phyloP scores from a whole-genome alignment of 2,329 filamentous ascomycete species.

The Drechslerella stenobrocha region DNA sequence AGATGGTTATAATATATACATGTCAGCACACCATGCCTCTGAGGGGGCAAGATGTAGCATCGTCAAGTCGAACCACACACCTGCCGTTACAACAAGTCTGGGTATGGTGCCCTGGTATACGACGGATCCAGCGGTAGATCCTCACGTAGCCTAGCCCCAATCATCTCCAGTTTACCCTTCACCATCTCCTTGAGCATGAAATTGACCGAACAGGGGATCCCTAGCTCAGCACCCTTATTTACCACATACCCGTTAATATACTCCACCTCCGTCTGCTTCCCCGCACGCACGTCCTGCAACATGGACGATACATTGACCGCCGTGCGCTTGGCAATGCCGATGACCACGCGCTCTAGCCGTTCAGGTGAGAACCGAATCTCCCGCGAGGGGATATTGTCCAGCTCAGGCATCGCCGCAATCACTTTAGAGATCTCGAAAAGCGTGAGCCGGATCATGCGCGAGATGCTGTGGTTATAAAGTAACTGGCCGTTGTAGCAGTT shows the following conservation, averaged over 20 bases:
- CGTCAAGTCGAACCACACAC: conserved; percentile 1
- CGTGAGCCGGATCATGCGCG: conserved; percentile 69
- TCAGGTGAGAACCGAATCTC: conserved; percentile 50
- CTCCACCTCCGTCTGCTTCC: conserved; percentile 72
- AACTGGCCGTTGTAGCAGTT: conserved; percentile 75
- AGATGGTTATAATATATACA: no score
- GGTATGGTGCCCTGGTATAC: not conserved
- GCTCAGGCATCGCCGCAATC: conserved; percentile 73
- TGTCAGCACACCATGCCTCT: no score
- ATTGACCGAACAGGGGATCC: conserved; percentile 72
- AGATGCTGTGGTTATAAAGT: conserved; percentile 67
- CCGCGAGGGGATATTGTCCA: conserved; percentile 63
- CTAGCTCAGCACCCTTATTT: conserved; percentile 69
- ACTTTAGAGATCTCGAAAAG: conserved; percentile 74
- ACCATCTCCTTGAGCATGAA: conserved; percentile 73
- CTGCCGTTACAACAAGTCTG: no score
- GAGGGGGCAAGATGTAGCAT: no score
- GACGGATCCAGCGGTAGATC: conserved; percentile 33
- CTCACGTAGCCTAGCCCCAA: conserved; percentile 49
- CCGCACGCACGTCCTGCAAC: conserved; percentile 66
- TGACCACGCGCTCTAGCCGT: conserved; percentile 59
- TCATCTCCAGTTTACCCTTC: conserved; percentile 66
- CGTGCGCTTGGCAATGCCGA: conserved; percentile 53
- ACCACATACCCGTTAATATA: conserved; percentile 90
- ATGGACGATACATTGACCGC: conserved; percentile 62